Conservation (phyloP, 495 filamentous ascomycete genomes). For the Aspergillus panamensis region DNA sequence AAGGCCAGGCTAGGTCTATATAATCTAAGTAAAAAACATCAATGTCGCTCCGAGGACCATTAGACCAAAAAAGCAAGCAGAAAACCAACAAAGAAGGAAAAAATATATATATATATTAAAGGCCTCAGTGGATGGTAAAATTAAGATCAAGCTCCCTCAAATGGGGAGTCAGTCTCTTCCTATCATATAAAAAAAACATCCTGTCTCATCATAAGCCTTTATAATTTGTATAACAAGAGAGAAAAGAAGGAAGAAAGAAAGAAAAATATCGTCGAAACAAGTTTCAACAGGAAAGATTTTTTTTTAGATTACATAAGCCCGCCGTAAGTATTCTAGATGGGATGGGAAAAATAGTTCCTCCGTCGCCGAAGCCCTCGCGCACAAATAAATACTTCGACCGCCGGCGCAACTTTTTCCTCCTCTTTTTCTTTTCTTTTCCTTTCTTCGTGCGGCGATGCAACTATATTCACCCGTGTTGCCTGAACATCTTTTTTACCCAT, state of each 20-base stretch:
- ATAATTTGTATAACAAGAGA: constrained; percentile 27
- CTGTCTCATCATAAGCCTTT: constrained; percentile 55
- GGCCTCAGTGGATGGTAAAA: constrained; percentile 46
- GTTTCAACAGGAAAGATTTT: constrained; percentile 9
- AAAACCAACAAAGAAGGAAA: constrained; percentile 15
- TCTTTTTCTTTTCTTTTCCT: constrained; percentile 38
- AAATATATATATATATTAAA: constrained; percentile 20
- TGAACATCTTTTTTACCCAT: constrained; percentile 40
- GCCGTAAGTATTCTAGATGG: not conserved
- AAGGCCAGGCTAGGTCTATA: no score
- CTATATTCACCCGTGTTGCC: constrained; percentile 36
- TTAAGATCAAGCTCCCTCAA: constrained; percentile 50
- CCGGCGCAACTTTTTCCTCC: constrained; percentile 9
- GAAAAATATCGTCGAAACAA: constrained; percentile 1
- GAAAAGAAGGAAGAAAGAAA: constrained; percentile 21
- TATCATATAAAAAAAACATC: constrained; percentile 50
- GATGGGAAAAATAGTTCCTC: not conserved
- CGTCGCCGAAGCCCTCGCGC: not conserved
- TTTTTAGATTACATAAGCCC: constrained; percentile 16
- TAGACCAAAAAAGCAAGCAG: constrained; percentile 3
- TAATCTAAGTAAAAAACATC: not conserved
- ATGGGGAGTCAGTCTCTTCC: constrained; percentile 58
- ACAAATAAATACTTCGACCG: constrained; percentile 28
- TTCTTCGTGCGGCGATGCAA: constrained; percentile 62
- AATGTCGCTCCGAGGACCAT: no score